Evolutionary conservation across 192 early-diverging fungal species (phyloP).

Genomic region (Powellomyces hirtus): DNA sequence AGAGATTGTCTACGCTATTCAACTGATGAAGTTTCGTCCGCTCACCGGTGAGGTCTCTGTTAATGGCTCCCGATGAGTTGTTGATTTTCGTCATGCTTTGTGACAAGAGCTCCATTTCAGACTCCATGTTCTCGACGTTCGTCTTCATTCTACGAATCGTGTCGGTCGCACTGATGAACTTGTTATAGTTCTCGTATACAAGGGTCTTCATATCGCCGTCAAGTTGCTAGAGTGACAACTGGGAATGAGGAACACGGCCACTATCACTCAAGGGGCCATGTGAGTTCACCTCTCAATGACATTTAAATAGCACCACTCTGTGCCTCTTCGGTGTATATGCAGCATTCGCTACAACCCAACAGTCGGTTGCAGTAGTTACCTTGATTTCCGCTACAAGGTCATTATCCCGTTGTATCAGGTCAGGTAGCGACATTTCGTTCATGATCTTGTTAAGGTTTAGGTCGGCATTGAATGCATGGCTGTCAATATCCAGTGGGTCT

Average conservation of each 20-base stretch:
- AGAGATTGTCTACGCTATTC: slow-evolving; percentile 63
- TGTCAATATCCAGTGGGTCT: slow-evolving; percentile 32
- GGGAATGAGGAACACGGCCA: too few species aligned
- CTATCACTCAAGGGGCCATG: too few species aligned
- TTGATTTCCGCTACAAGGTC: slow-evolving; percentile 49
- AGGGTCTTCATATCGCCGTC: slow-evolving; percentile 97
- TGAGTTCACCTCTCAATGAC: too few species aligned
- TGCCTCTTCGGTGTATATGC: too few species aligned
- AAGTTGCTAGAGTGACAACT: slow-evolving; percentile 74
- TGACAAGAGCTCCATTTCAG: slow-evolving; percentile 73
- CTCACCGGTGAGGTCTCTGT: slow-evolving; percentile 60
- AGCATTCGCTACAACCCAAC: too few species aligned
- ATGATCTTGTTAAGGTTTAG: slow-evolving; percentile 76
- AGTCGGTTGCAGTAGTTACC: not conserved
- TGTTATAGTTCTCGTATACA: slow-evolving; percentile 98
- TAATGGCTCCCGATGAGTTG: slow-evolving; percentile 45
- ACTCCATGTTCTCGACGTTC: slow-evolving; percentile 84
- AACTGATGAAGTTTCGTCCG: slow-evolving; percentile 75
- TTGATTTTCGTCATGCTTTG: slow-evolving; percentile 68
- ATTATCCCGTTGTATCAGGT: slow-evolving; percentile 73
- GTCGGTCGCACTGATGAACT: slow-evolving; percentile 93
- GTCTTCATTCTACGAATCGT: slow-evolving; percentile 86
- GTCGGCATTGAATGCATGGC: slow-evolving; percentile 67
- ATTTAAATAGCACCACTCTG: too few species aligned
- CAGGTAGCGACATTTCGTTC: slow-evolving; percentile 63